phyloP scores from a whole-genome alignment of 2,329 filamentous ascomycete genomes.

The Cordyceps sp. region DNA sequence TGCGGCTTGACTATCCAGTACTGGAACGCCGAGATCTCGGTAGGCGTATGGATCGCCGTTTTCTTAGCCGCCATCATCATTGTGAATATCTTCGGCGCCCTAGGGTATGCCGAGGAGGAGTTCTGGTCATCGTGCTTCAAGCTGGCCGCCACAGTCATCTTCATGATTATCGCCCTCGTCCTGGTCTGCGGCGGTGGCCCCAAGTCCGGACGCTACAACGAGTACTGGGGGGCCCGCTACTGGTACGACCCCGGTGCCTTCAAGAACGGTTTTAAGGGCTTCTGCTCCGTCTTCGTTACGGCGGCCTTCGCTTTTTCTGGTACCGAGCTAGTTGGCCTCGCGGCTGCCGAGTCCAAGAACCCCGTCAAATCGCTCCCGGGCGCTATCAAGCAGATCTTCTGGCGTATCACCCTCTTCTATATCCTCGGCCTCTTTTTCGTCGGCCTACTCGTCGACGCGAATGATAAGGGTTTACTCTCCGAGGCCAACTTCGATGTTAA shows the following conservation, averaged over 20 bases:
- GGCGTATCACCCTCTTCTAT: slow-evolving; percentile 30
- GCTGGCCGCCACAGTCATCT: slow-evolving; percentile 35
- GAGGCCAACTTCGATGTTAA: slow-evolving; percentile 12
- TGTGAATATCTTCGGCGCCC: slow-evolving; percentile 33
- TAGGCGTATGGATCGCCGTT: slow-evolving; percentile 32
- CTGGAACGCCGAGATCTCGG: slow-evolving; percentile 27
- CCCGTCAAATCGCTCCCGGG: slow-evolving; percentile 54
- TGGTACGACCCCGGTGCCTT: slow-evolving; percentile 32
- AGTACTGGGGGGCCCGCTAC: slow-evolving; percentile 22
- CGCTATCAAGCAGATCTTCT: slow-evolving; percentile 55
- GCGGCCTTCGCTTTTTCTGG: slow-evolving; percentile 53
- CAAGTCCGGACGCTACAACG: slow-evolving; percentile 18
- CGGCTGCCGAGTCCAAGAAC: slow-evolving; percentile 48
- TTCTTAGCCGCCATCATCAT: slow-evolving; percentile 28
- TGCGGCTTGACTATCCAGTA: slow-evolving; percentile 32
- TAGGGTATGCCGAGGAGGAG: slow-evolving; percentile 33
- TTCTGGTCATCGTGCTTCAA: slow-evolving; percentile 35
- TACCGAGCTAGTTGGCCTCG: slow-evolving; percentile 50
- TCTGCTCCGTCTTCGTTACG: slow-evolving; percentile 50
- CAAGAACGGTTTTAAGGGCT: slow-evolving; percentile 51
- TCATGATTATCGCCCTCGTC: slow-evolving; percentile 27
- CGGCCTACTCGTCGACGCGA: slow-evolving; percentile 22
- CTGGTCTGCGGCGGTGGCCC: slow-evolving; percentile 38
- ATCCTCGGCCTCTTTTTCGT: slow-evolving; percentile 26
- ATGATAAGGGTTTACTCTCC: slow-evolving; percentile 22